phyloP scores from a whole-genome alignment of 2,329 filamentous ascomycete species.

The Cercospora sp. region DNA sequence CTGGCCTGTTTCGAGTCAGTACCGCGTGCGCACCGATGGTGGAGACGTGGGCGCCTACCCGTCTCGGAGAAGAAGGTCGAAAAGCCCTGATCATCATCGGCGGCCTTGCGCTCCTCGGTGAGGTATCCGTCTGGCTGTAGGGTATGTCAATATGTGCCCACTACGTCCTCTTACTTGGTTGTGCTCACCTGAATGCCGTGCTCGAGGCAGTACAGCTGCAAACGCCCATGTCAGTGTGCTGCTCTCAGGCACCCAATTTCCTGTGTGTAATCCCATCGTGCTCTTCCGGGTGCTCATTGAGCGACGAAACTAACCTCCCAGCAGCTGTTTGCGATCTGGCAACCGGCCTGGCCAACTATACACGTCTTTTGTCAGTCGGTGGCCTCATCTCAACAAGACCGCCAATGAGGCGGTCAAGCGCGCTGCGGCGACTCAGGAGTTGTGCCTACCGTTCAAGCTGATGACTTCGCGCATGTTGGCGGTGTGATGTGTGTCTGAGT shows the following conservation, averaged over 20 bases:
- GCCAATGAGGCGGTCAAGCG: constrained; percentile 46
- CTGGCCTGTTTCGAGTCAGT: constrained; percentile 64
- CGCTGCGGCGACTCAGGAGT: constrained; percentile 35
- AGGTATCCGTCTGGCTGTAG: constrained; percentile 93
- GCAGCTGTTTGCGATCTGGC: constrained; percentile 99
- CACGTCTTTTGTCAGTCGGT: constrained; percentile 55
- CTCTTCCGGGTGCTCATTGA: constrained; percentile 23
- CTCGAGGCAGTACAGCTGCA: constrained; percentile 97
- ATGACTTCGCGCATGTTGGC: constrained; percentile 97
- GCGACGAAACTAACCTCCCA: constrained; percentile 82
- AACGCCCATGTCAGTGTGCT: constrained; percentile 39
- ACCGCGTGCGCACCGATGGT: constrained; percentile 54
- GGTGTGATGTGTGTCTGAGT: constrained; percentile 16
- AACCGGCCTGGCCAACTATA: constrained; percentile 98
- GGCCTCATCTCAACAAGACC: constrained; percentile 17
- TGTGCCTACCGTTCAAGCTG: constrained; percentile 85
- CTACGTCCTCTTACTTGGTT: constrained; percentile 7
- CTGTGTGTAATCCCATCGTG: constrained; percentile 24
- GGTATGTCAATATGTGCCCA: constrained; percentile 26
- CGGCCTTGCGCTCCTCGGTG: constrained; percentile 94
- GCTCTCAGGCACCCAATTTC: constrained; percentile 36
- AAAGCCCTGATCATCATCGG: constrained; percentile 94
- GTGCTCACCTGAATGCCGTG: constrained; percentile 92
- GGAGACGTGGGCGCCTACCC: constrained; percentile 58
- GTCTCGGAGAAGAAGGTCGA: constrained; percentile 99